Evolutionary conservation across 129 eudicot genomes (phyloP), one percentile per base, ranked within the genome.

Genomic region (Centaurea solstitialis): DNA sequence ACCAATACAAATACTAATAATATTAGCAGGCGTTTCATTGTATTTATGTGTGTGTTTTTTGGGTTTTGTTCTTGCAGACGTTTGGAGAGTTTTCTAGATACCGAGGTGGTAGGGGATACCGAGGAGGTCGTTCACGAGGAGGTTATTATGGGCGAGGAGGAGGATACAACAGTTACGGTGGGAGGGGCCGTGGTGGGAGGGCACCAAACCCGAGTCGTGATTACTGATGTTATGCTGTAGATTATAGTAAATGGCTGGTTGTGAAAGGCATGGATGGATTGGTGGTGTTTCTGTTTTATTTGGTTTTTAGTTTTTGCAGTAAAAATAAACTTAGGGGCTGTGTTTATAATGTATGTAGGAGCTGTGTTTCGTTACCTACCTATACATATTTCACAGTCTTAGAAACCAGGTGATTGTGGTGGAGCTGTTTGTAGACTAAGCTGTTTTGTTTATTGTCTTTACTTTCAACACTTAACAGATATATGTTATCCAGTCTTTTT

Each of bases 51-150:
- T 21, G 76, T 68, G n/a, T n/a, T n/a, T 23, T 68, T 67, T 35
- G 38, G 41, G 35, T 65, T 78, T 76, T 61, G 17, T 83, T 37
- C 24, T 24, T 81, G 86, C 87, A 94, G 98, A 94, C 98, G 40
- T 94, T 94, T 84, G 98, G 98, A 66, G 98, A 91, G 21, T 94
- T 74, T 75, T 89, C 95, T 73, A 94, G 98, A 72, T 87, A 89
- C 74, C 85, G 97, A 10, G 98, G 97, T 41, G 93, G 98, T 70
- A 85, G 98, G 5, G 97, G 98, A 43, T 79, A 83, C 59, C 90
- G 89, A 30, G 98, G 97, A 26, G 97, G 95, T 45, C 85, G 92
- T 76, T 75, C 76, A 13, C 89, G 98, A 41, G 90, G 90, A 69
- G 92, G 79, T 45, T 75, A 80, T 41, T 73, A 85, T 53, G 84